A percentile compares a stretch with the other conserved stretches of the same genome.
phyloP scores from a whole-genome alignment of 2,329 filamentous ascomycete species.

The Aureobasidium lini region DNA sequence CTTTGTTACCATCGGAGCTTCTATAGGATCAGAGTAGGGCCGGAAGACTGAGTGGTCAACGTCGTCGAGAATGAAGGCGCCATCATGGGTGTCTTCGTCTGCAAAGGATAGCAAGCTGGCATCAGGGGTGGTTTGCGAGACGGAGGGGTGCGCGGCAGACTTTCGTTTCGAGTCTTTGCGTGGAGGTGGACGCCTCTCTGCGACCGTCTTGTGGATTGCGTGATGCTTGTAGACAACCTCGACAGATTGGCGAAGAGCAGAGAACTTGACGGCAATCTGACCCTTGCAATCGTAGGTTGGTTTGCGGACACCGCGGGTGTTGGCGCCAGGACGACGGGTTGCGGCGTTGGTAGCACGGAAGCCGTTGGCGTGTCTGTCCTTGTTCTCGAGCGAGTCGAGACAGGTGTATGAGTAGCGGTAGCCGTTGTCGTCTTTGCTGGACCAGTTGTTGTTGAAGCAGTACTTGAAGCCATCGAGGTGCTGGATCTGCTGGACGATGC shows the following conservation, averaged over 20 bases:
- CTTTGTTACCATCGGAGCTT: neutral
- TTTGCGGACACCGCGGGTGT: constrained; percentile 25
- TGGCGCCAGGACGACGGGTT: constrained; percentile 7
- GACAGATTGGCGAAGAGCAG: constrained; percentile 32
- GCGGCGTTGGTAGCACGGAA: constrained; percentile 24
- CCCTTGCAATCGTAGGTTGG: constrained; percentile 44
- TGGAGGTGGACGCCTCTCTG: constrained; percentile 35
- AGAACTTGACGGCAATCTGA: constrained; percentile 42
- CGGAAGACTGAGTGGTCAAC: constrained; percentile 5
- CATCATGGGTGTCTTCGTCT: neutral
- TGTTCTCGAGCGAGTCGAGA: constrained; percentile 45
- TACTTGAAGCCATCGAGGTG: constrained; percentile 41
- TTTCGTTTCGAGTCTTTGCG: constrained; percentile 19
- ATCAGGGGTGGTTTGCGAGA: neutral
- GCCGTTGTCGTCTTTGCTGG: constrained; percentile 38
- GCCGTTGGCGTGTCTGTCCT: constrained; percentile 40
- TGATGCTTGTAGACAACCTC: constrained; percentile 42
- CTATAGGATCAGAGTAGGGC: neutral
- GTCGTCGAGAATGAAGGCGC: neutral
- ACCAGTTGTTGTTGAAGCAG: constrained; percentile 44
- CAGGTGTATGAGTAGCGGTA: constrained; percentile 43
- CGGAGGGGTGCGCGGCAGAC: neutral
- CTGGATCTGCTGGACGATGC: constrained; percentile 37
- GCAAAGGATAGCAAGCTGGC: neutral
- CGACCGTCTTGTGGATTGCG: constrained; percentile 40